These are phyloP conservation scores for Trichosporon sp. DNA, from an alignment of 1,284 basidiomycete species.

Conservation along the genomic window DNA sequence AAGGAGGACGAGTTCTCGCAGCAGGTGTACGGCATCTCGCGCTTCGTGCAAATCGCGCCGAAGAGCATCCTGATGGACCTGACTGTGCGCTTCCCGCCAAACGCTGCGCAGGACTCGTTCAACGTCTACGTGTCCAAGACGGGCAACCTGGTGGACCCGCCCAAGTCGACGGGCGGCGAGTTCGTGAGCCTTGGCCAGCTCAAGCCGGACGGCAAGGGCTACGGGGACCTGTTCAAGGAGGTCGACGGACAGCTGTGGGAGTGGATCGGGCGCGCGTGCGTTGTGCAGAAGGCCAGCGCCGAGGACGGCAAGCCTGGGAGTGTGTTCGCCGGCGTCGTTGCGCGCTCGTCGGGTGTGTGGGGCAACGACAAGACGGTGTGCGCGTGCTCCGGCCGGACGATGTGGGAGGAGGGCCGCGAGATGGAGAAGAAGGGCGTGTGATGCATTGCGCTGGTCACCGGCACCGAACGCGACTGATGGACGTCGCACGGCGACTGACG, in stretches of 20 bases:
- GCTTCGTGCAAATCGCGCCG: conserved; percentile 49
- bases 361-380: conserved; percentile 52
- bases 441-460: not conserved
- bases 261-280: conserved; percentile 49
- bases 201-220: conserved; percentile 46
- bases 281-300: conserved; percentile 31
- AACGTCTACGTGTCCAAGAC: conserved; percentile 45
- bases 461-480: not conserved
- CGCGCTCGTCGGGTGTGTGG: conserved; percentile 49
- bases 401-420: conserved; percentile 51
- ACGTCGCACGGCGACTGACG: not conserved
- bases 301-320: conserved; percentile 1
- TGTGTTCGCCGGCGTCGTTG: conserved; percentile 50
- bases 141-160: conserved; percentile 47
- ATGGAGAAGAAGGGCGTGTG: conserved; percentile 41
- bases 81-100: conserved; percentile 44
- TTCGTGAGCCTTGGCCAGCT: conserved; percentile 38
- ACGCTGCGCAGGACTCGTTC: conserved; percentile 13
- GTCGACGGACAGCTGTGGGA: conserved; percentile 49
- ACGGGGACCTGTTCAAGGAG: conserved; percentile 50
- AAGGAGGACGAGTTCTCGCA: conserved; percentile 44
- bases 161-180: conserved; percentile 42
- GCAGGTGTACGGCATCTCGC: conserved; percentile 50
- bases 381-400: conserved; percentile 49
- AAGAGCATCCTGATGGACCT: conserved; percentile 47